Base-by-base conservation (phyloP, 139 green algal genomes). In the Chlorella vulgaris region DNA sequence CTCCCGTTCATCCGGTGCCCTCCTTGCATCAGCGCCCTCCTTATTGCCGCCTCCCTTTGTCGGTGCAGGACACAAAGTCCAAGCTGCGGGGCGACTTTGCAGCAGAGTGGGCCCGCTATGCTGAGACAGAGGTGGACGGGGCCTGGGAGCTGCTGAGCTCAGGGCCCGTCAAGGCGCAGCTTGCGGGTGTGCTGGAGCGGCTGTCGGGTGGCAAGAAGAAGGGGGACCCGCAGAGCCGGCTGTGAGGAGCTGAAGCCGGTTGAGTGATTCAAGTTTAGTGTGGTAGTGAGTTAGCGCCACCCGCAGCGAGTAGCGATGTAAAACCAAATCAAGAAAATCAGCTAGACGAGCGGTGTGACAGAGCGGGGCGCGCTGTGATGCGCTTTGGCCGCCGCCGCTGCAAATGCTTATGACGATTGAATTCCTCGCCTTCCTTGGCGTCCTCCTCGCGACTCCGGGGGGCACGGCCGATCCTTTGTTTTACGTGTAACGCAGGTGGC, bases 101-200 rank as follows among this genome's bases (percentile, higher is more conserved):
- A 1, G 28, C 42, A 3, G 85, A 88, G 13, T 97, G 93, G 93
- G 78, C 85, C 40, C 66, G 74, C 7, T 95, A 90, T 79, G 77
- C 79, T 21, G 86, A 83, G 15, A 66, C 74, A 2, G 94, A 97
- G 82, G 86, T 87, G 1, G 80, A 83, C n/a, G 79, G 65, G 10
- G 94, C 88, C 5, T 98, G 92, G 92, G 47, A 69, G 4, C 75
- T 91, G 68, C 83, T 98, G 0, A 87, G 63, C 61, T 31, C 83
- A 1, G 74, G 86, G 3, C 70, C 74, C 24, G 93, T 89, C 0
- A 85, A 94, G n/a, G 76, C 80, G 26, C 75, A 78, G 58, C 74
- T 98, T n/a, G 88, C 74, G 5, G 89, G 38, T 0, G 86, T 93
- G 4, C 58, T 98, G 83, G 67, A 90, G 62, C 81, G 88, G 33